Evolutionary conservation across 805 yeast genomes (phyloP), one percentile per base, ranked within the genome.

Genomic region (Ogataea thermomethanolica): DNA sequence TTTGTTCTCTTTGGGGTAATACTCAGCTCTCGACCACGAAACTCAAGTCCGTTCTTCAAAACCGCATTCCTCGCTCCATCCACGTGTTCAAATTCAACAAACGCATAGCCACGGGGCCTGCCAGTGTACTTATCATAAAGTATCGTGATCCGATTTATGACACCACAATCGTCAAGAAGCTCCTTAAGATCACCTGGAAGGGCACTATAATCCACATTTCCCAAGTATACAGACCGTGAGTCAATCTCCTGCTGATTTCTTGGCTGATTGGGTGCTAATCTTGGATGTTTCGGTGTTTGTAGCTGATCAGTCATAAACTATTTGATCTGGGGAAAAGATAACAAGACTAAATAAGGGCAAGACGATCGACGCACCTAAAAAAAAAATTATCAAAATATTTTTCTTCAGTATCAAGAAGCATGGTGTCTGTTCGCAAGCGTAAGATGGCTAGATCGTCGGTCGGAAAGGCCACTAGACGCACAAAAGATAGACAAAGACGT

Each of bases 101-200:
- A 87, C 0, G 95, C 95, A 64, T 73, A 86, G 2, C 96, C 95
- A 61, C 82, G 84, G 32, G 95, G 90, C 49, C 74, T 80, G 4
- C 93, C 91, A 0, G 90, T 78, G 51, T 66, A 66, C 60, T 77
- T 79, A 63, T 87, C 84, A 49, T 72, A 67, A 58, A 84, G 64
- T 34, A 88, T 85, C 5, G 93, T 86, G 25, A 88, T 88, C 51
- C 95, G 72, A 56, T 84, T 81, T 39, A 88, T 83, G 12, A 74
- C 71, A 1, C 95, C 95, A 32, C 79, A 79, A 9, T 74, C 63
- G 37, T 75, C 71, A 62, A 87, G 84, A 48, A 80, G 82, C 43
- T 81, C 75, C 55, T 84, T 88, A 25, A 87, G 67, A 53, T 86
- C 95, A 46, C 79, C 78, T 25, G 95, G 90, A 14, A 84, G 74